A percentile compares a stretch with the other conserved stretches of the same genome.
These are phyloP conservation scores for Neocucurbitaria cava DNA, from an alignment of 2,329 filamentous ascomycete species.

Conservation along the genomic window DNA sequence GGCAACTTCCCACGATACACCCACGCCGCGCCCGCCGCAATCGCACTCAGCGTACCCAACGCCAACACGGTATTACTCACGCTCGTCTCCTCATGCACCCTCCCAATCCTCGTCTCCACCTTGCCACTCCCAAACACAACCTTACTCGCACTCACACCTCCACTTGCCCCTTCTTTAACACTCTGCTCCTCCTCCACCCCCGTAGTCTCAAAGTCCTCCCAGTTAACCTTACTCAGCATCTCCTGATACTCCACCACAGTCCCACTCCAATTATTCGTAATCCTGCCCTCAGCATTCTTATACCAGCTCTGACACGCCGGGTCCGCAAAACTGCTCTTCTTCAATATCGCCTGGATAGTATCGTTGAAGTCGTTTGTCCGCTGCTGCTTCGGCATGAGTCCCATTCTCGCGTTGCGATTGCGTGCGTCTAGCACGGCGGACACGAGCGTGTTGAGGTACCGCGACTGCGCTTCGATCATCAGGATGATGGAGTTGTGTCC, in stretches of 20 bases:
- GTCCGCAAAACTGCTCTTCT: conserved; percentile 59
- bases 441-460: conserved; percentile 62
- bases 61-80: conserved; percentile 49
- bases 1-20: conserved; percentile 18
- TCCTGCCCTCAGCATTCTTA: conserved; percentile 60
- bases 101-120: conserved; percentile 47
- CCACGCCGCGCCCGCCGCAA: conserved; percentile 47
- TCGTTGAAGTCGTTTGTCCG: conserved; percentile 55
- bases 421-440: conserved; percentile 57
- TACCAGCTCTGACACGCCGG: conserved; percentile 64
- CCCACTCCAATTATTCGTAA: conserved; percentile 65
- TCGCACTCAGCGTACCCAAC: conserved; percentile 46
- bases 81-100: conserved; percentile 55
- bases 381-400: conserved; percentile 53
- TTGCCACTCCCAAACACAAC: conserved; percentile 44
- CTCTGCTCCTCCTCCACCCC: neutral
- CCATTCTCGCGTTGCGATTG: conserved; percentile 48
- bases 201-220: conserved; percentile 53
- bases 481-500: conserved; percentile 65
- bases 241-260: conserved; percentile 65
- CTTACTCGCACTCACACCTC: conserved; percentile 32
- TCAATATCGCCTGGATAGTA: conserved; percentile 54
- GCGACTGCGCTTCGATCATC: conserved; percentile 67
- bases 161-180: neutral
- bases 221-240: conserved; percentile 51